Evolutionary conservation across 2,329 filamentous ascomycete species (phyloP).

Genomic region (Cladosporium sp.): DNA sequence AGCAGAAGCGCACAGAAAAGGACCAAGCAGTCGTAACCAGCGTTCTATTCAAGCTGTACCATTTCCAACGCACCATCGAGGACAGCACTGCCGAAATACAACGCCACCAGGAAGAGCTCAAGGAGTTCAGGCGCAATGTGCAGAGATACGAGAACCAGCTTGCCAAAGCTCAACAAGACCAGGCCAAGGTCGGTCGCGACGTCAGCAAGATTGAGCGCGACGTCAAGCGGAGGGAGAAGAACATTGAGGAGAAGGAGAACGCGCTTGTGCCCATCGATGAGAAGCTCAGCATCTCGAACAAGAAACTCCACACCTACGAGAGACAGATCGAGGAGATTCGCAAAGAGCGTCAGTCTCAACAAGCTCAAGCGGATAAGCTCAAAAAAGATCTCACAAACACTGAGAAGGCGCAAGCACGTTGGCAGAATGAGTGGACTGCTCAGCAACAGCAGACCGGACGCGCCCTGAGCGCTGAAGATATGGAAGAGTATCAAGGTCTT

Average conservation of each 20-base stretch:
- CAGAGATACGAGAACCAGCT: constrained; percentile 79
- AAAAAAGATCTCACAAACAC: constrained; percentile 79
- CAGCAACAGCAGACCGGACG: constrained; percentile 83
- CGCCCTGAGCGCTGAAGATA: constrained; percentile 79
- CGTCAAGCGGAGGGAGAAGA: constrained; percentile 82
- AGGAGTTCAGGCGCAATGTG: constrained; percentile 85
- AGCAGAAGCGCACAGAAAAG: constrained; percentile 83
- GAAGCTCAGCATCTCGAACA: constrained; percentile 78
- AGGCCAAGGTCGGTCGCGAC: constrained; percentile 72
- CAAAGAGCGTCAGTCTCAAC: constrained; percentile 75
- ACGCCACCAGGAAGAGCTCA: constrained; percentile 90
- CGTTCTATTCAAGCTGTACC: constrained; percentile 94
- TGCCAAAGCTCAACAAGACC: constrained; percentile 80
- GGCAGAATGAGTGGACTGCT: constrained; percentile 84
- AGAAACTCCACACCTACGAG: constrained; percentile 68
- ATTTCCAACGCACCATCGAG: constrained; percentile 91
- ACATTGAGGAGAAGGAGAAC: constrained; percentile 83
- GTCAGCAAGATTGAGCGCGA: constrained; percentile 79
- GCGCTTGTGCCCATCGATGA: constrained; percentile 86
- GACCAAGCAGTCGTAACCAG: constrained; percentile 91
- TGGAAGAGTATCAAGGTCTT: constrained; percentile 84
- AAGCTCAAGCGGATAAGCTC: constrained; percentile 67
- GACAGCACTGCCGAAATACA: constrained; percentile 88
- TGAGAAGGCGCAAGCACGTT: constrained; percentile 85
- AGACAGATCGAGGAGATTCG: constrained; percentile 68